A percentile compares a stretch with the other conserved stretches of the same genome.
Evolutionary conservation across 768 basidiomycete genomes (phyloP).

Genomic region (Macrocybe gigantea): DNA sequence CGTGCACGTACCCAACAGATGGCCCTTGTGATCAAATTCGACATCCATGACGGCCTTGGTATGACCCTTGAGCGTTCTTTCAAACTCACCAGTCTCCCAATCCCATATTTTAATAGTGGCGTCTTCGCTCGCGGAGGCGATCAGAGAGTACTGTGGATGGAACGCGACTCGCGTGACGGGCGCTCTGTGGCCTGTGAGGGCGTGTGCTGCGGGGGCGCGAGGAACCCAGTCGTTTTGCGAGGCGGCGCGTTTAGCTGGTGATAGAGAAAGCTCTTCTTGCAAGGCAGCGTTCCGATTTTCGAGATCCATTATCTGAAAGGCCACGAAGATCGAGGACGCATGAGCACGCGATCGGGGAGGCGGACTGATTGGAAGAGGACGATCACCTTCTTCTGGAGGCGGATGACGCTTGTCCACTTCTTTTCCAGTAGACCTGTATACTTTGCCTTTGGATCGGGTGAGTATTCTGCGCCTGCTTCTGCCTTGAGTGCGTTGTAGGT

Average conservation of each 20-base stretch:
- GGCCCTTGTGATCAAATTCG: constrained; percentile 85
- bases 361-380: background rate
- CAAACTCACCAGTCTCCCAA: constrained; percentile 93
- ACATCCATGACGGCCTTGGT: constrained; percentile 85
- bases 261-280: constrained; percentile 61
- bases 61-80: constrained; percentile 87
- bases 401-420: constrained; percentile 97
- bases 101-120: constrained; percentile 93
- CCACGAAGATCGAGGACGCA: background rate
- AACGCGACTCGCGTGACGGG: constrained; percentile 78
- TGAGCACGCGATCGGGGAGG: no score
- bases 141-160: constrained; percentile 77
- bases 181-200: constrained; percentile 69
- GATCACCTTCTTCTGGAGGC: constrained; percentile 88
- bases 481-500: constrained; percentile 57
- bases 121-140: constrained; percentile 87
- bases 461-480: constrained; percentile 54
- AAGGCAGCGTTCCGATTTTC: constrained; percentile 78
- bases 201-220: constrained; percentile 74
- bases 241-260: constrained; percentile 47
- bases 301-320: constrained; percentile 84
- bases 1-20: constrained; percentile 54
- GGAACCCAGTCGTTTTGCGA: constrained; percentile 85
- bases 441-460: constrained; percentile 82
- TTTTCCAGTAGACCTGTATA: constrained; percentile 87